These are phyloP conservation scores for Botrytis hyacinthi DNA, from an alignment of 2,329 filamentous ascomycete genomes.

Conservation along the genomic window DNA sequence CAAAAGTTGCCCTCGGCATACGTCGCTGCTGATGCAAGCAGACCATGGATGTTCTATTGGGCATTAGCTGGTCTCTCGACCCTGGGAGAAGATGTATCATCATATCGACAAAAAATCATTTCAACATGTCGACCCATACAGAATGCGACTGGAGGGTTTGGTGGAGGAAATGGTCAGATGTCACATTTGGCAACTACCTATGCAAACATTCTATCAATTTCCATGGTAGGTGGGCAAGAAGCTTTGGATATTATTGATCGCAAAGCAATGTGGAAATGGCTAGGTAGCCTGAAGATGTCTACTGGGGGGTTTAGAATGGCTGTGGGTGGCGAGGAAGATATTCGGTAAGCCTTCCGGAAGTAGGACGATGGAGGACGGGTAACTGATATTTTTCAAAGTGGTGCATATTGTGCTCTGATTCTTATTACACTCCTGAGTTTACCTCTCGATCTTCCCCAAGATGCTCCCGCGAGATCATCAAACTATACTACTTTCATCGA, in stretches of 20 bases:
- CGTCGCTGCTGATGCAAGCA: conserved; percentile 75
- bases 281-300: conserved; percentile 79
- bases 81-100: conserved; percentile 68
- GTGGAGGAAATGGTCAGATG: conserved; percentile 86
- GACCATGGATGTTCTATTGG: conserved; percentile 97
- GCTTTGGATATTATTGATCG: conserved; percentile 76
- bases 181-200: conserved; percentile 90
- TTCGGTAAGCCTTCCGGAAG: conserved; percentile 58
- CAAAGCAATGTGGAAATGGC: conserved; percentile 84
- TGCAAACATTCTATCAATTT: conserved; percentile 74
- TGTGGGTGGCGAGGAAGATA: conserved; percentile 85
- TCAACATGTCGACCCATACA: conserved; percentile 79
- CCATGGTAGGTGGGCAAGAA: conserved; percentile 72
- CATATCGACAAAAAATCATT: conserved; percentile 66
- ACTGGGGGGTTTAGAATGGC: conserved; percentile 90
- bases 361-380: background rate
- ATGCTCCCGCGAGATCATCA: conserved; percentile 64
- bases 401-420: conserved; percentile 87
- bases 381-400: conserved; percentile 50
- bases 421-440: conserved; percentile 80
- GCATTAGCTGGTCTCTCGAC: conserved; percentile 71
- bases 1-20: conserved; percentile 66
- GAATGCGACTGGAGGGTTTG: conserved; percentile 81
- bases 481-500: conserved; percentile 67
- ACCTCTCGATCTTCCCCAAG: conserved; percentile 72